phyloP scores from a whole-genome alignment of 805 yeast species.

The Cyberlindnera petersonii region DNA sequence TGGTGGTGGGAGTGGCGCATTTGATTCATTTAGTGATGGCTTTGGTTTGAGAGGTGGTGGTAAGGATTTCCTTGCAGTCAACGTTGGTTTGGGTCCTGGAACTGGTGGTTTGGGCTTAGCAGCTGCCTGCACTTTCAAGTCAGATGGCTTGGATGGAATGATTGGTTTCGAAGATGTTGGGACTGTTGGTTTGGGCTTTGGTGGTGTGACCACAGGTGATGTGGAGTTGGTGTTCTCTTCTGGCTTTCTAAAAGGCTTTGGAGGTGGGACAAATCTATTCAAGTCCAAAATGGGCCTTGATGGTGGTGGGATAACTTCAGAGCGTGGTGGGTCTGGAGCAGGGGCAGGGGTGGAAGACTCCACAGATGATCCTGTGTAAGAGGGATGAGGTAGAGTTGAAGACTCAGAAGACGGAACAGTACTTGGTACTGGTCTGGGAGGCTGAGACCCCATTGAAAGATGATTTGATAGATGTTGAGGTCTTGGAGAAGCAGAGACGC shows the following conservation, averaged over 20 bases:
- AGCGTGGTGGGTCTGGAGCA: background rate
- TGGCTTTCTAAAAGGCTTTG: conserved; percentile 21
- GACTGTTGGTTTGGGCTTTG: conserved; percentile 2
- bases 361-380: conserved; percentile 1
- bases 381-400: conserved; percentile 12
- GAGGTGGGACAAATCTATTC: conserved; percentile 21
- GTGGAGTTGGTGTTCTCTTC: conserved; percentile 1
- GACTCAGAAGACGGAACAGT: background rate
- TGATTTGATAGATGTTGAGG: conserved; percentile 10
- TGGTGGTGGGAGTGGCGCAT: conserved; percentile 27
- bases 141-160: conserved; percentile 1
- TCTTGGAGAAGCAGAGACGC: conserved; percentile 27
- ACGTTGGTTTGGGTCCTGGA: conserved; percentile 6
- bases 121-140: background rate
- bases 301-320: conserved; percentile 2
- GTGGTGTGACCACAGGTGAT: background rate
- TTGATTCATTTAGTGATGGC: conserved; percentile 1
- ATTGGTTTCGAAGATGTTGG: conserved; percentile 1
- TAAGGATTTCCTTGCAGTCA: background rate
- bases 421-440: conserved; percentile 5
- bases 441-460: background rate
- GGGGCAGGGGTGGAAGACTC: background rate
- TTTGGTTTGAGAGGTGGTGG: conserved; percentile 20
- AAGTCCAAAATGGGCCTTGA: conserved; percentile 7
- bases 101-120: conserved; percentile 7